Base-by-base conservation (phyloP, 148 eudicot genomes). In the Chenopodium suecicum region DNA sequence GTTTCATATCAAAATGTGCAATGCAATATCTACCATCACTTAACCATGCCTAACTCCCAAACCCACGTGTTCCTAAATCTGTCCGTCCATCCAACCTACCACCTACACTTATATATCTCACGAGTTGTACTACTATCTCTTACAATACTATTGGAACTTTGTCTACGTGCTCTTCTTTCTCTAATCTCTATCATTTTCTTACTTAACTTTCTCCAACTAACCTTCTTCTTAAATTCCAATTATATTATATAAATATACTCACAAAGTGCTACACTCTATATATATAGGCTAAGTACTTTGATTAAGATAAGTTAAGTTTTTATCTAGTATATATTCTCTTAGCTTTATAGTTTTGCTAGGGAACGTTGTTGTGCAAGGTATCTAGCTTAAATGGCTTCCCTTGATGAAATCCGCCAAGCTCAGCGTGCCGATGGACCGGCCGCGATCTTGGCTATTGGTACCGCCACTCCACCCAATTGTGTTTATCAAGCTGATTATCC, bases 391-490 rank as follows among this genome's bases (percentile, higher is more conserved):
- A 79, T 83, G 75, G 66, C 48, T 12, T 74, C 75, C 4, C 32
- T 83, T 0, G 79, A 79, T 4, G 85, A 83, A 20, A 79, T 83
- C 44, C 79, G 88, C 16, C 77, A 86, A 78, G 79, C 83, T 0
- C 88, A 86, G 76, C 65, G 88, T 10, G 88, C 88, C 7, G 76
- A 80, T 0, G 85, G 85, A 1, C 82, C 82, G 14, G 82, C 82
- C 7, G 74, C 82, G 3, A 83, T 78, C 34, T 80, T 83, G 22
- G 79, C 82, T 22, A 79, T 83, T 11, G 82, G 82, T 0, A 79
- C 82, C 0, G 82, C 82, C 1, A 79, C 82, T 2, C 82, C 82
- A 3, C 82, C 79, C 4, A 83, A 83, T 50, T 83, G 82, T 69
- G 82, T 79, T 4, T 54, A 79, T 58, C 85, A 83, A 9, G 67